phyloP scores from a whole-genome alignment of 2,329 filamentous ascomycete genomes.

The Aaosphaeria arxii region DNA sequence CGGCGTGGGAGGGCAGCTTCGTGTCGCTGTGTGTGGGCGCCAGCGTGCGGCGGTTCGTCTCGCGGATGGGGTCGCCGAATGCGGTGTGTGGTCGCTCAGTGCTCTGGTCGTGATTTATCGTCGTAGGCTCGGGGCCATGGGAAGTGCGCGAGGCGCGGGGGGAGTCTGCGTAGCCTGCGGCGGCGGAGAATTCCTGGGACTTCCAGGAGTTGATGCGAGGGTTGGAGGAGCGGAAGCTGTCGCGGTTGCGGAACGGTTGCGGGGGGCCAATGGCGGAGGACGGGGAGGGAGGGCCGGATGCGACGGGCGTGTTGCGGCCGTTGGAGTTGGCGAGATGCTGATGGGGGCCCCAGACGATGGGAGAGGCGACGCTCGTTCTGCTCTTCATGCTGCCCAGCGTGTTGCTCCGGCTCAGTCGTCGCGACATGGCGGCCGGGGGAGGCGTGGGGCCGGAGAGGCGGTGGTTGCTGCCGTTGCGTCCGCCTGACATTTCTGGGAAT shows the following conservation, averaged over 20 bases:
- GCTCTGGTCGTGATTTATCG: not conserved
- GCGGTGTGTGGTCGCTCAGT: not conserved
- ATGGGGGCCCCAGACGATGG: constrained; percentile 15
- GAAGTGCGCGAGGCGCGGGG: not conserved
- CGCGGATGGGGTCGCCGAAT: not conserved
- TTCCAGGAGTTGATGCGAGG: not conserved
- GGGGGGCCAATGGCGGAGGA: constrained; percentile 3
- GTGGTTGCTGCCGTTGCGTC: not conserved
- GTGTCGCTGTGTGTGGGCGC: not conserved
- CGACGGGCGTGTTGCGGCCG: constrained; percentile 1
- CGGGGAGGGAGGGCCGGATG: constrained; percentile 5
- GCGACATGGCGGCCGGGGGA: constrained; percentile 3
- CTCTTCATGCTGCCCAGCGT: constrained; percentile 8
- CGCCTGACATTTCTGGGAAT: not conserved
- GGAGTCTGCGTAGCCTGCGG: not conserved
- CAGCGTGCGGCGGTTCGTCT: not conserved
- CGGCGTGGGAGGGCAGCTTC: not conserved
- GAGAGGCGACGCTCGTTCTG: constrained; percentile 4
- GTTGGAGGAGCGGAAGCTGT: constrained; percentile 2
- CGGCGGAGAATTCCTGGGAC: not conserved
- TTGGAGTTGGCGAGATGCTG: constrained; percentile 10
- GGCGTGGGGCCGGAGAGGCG: not conserved
- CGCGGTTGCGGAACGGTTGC: constrained; percentile 5
- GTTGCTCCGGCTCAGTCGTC: constrained; percentile 3
- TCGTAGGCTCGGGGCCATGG: not conserved